phyloP scores from a whole-genome alignment of 208 protist genomes.

The Lotmaria passim region DNA sequence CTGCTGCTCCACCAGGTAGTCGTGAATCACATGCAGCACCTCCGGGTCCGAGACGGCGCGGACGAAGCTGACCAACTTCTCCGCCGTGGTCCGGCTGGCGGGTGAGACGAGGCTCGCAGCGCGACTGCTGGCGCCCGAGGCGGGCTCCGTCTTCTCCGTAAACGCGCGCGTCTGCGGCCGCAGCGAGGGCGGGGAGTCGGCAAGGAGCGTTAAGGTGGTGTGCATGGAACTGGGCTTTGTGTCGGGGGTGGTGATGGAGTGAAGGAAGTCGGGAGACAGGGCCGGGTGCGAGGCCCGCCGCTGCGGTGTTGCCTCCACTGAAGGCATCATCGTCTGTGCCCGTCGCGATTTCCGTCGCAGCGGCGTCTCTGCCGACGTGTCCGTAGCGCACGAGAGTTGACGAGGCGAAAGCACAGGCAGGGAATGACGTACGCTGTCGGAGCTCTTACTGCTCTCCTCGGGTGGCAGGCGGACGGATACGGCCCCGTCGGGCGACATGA shows the following conservation, averaged over 20 bases:
- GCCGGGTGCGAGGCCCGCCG: not conserved
- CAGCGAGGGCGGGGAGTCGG: conserved; percentile 5
- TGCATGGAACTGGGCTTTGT: not conserved
- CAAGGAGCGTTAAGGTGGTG: not conserved
- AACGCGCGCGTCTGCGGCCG: conserved; percentile 6
- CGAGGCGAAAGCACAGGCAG: not conserved
- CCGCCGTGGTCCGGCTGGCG: conserved; percentile 13
- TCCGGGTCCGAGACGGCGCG: conserved; percentile 43
- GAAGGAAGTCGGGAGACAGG: not conserved
- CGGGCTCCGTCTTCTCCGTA: conserved; percentile 7
- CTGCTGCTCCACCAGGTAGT: conserved; percentile 39
- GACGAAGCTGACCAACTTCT: conserved; percentile 39
- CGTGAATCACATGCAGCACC: conserved; percentile 52
- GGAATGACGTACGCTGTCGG: not conserved
- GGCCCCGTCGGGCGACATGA: not conserved
- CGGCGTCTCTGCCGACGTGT: not conserved
- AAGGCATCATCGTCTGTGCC: not conserved
- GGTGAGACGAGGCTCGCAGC: conserved; percentile 2
- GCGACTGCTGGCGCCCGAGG: not conserved
- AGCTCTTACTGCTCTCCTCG: not conserved
- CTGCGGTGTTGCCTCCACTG: not conserved
- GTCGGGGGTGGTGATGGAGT: not conserved
- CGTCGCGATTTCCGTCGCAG: not conserved
- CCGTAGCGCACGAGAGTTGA: not conserved
- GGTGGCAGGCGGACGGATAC: not conserved